phyloP scores from a whole-genome alignment of 441 rosid genomes.

The Eruca vesicaria region DNA sequence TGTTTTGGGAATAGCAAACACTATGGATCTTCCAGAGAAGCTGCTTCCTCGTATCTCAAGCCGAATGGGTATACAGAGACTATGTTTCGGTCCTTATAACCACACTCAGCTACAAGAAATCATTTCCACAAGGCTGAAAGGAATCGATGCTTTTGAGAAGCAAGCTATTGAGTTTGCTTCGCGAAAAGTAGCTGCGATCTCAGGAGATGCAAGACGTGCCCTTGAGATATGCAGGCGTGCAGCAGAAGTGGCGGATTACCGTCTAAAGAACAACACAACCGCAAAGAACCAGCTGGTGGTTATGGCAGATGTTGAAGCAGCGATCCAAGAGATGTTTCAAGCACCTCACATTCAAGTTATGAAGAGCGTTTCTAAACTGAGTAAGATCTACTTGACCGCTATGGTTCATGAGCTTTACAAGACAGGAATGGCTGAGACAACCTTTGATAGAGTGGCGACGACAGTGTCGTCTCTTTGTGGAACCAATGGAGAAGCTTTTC shows the following conservation, averaged over 20 bases:
- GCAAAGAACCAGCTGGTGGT: conserved; percentile 64
- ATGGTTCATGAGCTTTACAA: conserved; percentile 94
- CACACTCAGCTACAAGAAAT: conserved; percentile 94
- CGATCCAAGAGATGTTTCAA: conserved; percentile 97
- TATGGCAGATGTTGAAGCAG: conserved; percentile 86
- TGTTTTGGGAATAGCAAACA: conserved; percentile 96
- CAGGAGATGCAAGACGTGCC: conserved; percentile 98
- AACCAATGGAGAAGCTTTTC: conserved; percentile 80
- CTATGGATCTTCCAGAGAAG: conserved; percentile 99
- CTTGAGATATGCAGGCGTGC: conserved; percentile 98
- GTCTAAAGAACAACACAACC: conserved; percentile 40
- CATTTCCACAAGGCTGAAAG: conserved; percentile 73
- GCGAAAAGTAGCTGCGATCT: conserved; percentile 96
- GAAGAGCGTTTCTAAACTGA: conserved; percentile 63
- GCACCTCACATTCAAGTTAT: conserved; percentile 99
- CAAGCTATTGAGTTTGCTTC: conserved; percentile 97
- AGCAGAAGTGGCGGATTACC: conserved; percentile 87
- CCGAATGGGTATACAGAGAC: conserved; percentile 95
- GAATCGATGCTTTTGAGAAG: conserved; percentile 85
- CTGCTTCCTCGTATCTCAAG: conserved; percentile 97
- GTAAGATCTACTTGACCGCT: conserved; percentile 88
- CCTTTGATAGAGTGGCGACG: conserved; percentile 84
- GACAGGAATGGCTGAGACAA: conserved; percentile 92
- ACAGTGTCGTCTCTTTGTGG: conserved; percentile 72
- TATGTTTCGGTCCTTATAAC: conserved; percentile 94